phyloP scores from a whole-genome alignment of 768 basidiomycete species.

The Leccinum arenicola region DNA sequence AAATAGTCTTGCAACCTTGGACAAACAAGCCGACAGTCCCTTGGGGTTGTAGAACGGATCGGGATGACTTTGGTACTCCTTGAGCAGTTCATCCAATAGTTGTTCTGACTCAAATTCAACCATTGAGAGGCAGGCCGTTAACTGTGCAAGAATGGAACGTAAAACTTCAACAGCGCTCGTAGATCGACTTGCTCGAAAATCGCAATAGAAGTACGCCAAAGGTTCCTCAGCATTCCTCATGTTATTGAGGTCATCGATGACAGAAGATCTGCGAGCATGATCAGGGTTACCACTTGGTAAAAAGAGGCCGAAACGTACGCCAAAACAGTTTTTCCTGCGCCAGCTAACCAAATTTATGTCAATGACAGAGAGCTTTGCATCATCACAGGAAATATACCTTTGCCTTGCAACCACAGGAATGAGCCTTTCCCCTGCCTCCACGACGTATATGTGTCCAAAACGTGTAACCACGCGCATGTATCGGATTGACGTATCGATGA shows the following conservation, averaged over 20 bases:
- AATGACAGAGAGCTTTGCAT: background rate
- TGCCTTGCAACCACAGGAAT: constrained; percentile 18
- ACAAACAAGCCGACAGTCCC: constrained; percentile 2
- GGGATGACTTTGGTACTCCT: background rate
- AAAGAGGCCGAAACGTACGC: background rate
- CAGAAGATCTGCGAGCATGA: background rate
- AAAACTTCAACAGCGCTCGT: constrained; percentile 14
- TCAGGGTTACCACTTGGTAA: too few relatives aligned
- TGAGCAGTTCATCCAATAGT: constrained; percentile 5
- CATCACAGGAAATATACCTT: constrained; percentile 11
- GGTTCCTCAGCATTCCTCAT: background rate
- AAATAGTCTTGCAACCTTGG: background rate
- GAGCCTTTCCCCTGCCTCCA: constrained; percentile 4
- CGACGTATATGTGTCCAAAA: background rate
- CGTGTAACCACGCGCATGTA: constrained; percentile 15
- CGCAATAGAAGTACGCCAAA: constrained; percentile 23
- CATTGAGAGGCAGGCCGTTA: background rate
- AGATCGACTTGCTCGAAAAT: constrained; percentile 12
- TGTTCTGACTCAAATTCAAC: background rate
- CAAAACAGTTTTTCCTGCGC: background rate
- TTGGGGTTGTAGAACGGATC: constrained; percentile 2
- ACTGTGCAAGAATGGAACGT: constrained; percentile 21
- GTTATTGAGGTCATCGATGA: background rate
- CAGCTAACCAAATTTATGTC: background rate
- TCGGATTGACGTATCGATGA: constrained; percentile 1